Conservation (phyloP, 1,284 basidiomycete genomes). For the Retiboletus flavoniger region DNA sequence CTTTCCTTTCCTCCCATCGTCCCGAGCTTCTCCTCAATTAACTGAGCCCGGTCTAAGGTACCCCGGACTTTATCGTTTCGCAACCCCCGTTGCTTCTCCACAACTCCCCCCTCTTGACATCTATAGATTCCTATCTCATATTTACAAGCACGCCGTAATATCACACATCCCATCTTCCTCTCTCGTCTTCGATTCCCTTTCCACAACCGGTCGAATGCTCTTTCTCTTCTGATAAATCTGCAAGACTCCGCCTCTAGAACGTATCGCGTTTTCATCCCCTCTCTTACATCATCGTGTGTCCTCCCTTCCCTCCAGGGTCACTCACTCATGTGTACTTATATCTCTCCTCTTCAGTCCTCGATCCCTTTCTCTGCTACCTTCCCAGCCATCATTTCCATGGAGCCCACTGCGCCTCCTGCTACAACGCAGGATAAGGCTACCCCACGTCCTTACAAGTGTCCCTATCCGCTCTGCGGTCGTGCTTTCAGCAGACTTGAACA, state of each 20-base stretch:
- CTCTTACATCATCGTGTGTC: constrained; percentile 27
- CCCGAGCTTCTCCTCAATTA: constrained; percentile 24
- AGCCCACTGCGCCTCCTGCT: constrained; percentile 13
- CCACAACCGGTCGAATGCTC: constrained; percentile 24
- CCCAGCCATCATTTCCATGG: constrained; percentile 26
- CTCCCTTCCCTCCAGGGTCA: constrained; percentile 14
- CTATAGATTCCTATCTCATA: constrained; percentile 34
- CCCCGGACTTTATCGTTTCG: constrained; percentile 31
- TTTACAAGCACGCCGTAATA: constrained; percentile 26
- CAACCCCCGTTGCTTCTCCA: constrained; percentile 13
- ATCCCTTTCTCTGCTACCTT: constrained; percentile 21
- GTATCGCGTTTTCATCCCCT: constrained; percentile 16
- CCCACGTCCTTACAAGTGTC: constrained; percentile 92
- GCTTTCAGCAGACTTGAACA: constrained; percentile 92
- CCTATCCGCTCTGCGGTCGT: constrained; percentile 85
- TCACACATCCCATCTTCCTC: constrained; percentile 24
- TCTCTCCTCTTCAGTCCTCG: constrained; percentile 22
- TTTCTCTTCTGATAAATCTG: constrained; percentile 24
- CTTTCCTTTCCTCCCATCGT: constrained; percentile 14
- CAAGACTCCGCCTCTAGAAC: constrained; percentile 20
- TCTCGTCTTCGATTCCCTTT: constrained; percentile 25
- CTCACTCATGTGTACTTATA: constrained; percentile 31
- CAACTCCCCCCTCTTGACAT: constrained; percentile 17
- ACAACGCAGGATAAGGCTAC: constrained; percentile 49
- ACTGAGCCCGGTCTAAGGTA: constrained; percentile 26